Evolutionary conservation across 495 filamentous ascomycete genomes (phyloP), one percentile per base, ranked within the genome.

Genomic region (Rusavskia elegans): DNA sequence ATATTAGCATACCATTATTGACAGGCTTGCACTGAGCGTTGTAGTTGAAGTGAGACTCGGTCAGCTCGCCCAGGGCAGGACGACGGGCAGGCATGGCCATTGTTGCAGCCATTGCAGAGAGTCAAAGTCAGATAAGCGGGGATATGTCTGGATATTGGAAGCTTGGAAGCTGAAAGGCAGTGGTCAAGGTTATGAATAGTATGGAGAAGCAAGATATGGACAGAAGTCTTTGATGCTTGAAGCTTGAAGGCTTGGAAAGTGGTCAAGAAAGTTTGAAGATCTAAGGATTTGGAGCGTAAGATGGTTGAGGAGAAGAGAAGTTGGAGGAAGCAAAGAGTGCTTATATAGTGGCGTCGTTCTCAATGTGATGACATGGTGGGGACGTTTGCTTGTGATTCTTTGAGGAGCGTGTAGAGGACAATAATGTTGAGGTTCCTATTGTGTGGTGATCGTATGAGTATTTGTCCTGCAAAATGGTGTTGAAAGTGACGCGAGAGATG

Each of bases 11-110:
- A 46, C 44, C 23, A n/a, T 25, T 49, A 1, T 38, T 30, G 23
- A 37, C 19, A 17, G 32, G 45, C 17, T 27, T 42, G 29, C 37
- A 17, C 53, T 35, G 51, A 45, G 50, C 65, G 48, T 13, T 27
- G 40, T 50, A 21, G 40, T 46, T 37, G 32, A 35, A 55, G 45
- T 32, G 44, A 16, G 20, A 25, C 20, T 16, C 23, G 19, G 8
- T 23, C 21, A 46, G 23, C 23, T 23, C 20, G 23, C 44, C 44
- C 7, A 46, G 23, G 16, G 44, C 44, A 46, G 14, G 11, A 29
- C 44, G 44, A 8, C 23, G 5, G 14, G 23, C 3, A 25, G 44
- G 44, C 20, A 46, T 46, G 16, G 44, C 44, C 17, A 46, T 23
- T 23, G 44, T 29, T 8, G 44, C 23, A 46, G 44, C 44, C 44